A percentile compares a stretch with the other conserved stretches of the same genome.
These are phyloP conservation scores for Talaromyces sp. DNA, from an alignment of 2,329 filamentous ascomycete species.

Conservation along the genomic window DNA sequence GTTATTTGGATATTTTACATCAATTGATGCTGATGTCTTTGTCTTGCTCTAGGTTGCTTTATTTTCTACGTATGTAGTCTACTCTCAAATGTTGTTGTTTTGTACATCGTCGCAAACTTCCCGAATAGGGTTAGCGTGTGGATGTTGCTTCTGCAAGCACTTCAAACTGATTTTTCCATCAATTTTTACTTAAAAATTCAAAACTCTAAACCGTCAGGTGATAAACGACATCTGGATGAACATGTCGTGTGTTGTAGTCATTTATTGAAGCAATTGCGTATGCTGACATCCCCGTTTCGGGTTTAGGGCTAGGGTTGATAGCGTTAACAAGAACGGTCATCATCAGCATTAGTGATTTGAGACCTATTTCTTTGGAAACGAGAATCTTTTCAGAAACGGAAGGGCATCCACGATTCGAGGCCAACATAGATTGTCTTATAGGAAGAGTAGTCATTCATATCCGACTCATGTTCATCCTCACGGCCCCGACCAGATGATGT, in stretches of 20 bases:
- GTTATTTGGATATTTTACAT: neutral
- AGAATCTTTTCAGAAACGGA: too few relatives aligned
- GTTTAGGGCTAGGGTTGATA: neutral
- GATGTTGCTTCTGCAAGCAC: neutral
- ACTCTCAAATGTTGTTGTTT: neutral
- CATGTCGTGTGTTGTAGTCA: too few relatives aligned
- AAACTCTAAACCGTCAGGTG: neutral
- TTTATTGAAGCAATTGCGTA: neutral
- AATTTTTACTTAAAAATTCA: neutral
- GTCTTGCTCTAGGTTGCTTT: neutral
- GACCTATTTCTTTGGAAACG: too few relatives aligned
- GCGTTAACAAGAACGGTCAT: too few relatives aligned
- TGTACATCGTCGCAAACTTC: neutral
- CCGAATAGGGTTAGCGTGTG: neutral
- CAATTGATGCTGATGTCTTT: neutral
- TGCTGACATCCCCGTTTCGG: neutral
- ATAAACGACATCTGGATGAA: too few relatives aligned
- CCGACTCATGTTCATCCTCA: too few relatives aligned
- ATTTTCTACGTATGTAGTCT: neutral
- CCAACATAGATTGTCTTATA: too few relatives aligned
- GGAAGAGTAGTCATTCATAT: too few relatives aligned
- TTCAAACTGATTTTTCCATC: neutral
- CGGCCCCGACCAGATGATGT: too few relatives aligned
- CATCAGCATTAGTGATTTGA: too few relatives aligned
- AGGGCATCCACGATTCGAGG: too few relatives aligned